phyloP scores from a whole-genome alignment of 192 early-diverging fungal genomes.

The Coemansia sp. region DNA sequence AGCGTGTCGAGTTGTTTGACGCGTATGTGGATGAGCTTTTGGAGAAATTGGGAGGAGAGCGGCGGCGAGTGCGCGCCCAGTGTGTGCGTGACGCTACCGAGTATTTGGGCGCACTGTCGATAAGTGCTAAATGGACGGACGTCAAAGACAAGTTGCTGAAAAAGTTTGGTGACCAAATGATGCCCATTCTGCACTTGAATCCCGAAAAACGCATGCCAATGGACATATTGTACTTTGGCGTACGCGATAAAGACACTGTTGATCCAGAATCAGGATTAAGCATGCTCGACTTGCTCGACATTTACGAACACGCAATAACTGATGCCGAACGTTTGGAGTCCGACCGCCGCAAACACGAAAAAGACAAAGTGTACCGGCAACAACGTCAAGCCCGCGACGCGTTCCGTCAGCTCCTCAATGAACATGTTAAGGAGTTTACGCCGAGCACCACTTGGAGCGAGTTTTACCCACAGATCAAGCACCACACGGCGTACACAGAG shows the following conservation, averaged over 20 bases:
- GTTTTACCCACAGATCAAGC: constrained; percentile 70
- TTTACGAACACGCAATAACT: constrained; percentile 68
- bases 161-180: constrained; percentile 21
- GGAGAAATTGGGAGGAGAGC: constrained; percentile 65
- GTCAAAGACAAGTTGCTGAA: constrained; percentile 22
- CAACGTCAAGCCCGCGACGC: constrained; percentile 75
- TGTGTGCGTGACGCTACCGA: constrained; percentile 56
- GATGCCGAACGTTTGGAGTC: constrained; percentile 66
- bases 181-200: constrained; percentile 28
- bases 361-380: constrained; percentile 51
- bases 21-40: constrained; percentile 70
- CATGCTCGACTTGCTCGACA: constrained; percentile 75
- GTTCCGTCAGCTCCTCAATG: constrained; percentile 68
- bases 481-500: constrained; percentile 65
- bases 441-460: constrained; percentile 84
- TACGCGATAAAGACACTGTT: background rate
- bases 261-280: constrained; percentile 63
- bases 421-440: constrained; percentile 62
- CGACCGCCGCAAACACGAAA: constrained; percentile 56
- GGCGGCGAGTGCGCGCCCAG: constrained; percentile 59
- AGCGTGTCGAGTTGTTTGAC: constrained; percentile 67
- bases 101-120: constrained; percentile 10
- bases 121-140: constrained; percentile 28
- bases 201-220: constrained; percentile 21
- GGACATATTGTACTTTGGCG: constrained; percentile 14